Percentiles rank a stretch among this genome's conserved stretches.
phyloP scores from a whole-genome alignment of 2,329 filamentous ascomycete genomes.

The Verruconis gallopava region DNA sequence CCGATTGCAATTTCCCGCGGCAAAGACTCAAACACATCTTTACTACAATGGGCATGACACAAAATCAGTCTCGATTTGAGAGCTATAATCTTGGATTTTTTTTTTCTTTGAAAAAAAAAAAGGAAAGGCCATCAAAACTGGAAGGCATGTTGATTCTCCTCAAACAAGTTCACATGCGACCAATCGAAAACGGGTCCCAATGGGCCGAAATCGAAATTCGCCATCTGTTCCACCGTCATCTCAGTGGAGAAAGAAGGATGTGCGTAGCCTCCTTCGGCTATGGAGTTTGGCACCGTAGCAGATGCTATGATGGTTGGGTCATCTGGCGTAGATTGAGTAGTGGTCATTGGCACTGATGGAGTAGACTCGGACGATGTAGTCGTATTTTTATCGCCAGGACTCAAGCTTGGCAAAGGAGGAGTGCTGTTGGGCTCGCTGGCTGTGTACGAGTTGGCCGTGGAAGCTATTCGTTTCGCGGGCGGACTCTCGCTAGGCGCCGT shows the following conservation, averaged over 20 bases:
- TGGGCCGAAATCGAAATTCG: not conserved
- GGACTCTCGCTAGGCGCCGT: not conserved
- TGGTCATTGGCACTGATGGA: not conserved
- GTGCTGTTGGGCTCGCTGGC: not conserved
- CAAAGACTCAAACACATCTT: no score
- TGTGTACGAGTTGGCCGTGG: not conserved
- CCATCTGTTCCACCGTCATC: not conserved
- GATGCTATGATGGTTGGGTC: not conserved
- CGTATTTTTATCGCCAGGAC: not conserved
- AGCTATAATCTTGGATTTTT: no score
- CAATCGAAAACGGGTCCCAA: constrained; percentile 1
- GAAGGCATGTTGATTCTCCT: not conserved
- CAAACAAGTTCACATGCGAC: not conserved
- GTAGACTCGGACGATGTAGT: not conserved
- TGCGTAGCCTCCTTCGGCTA: not conserved
- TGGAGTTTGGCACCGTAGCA: not conserved
- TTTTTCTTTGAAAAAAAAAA: no score
- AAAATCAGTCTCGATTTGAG: no score
- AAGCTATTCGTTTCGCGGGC: not conserved
- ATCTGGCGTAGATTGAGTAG: not conserved
- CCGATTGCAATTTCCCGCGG: no score
- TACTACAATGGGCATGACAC: no score
- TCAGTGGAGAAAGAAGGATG: not conserved
- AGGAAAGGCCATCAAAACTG: not conserved
- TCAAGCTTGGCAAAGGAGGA: not conserved